Evolutionary conservation across 2,329 filamentous ascomycete species (phyloP).

Genomic region (Ascomycota sp.): DNA sequence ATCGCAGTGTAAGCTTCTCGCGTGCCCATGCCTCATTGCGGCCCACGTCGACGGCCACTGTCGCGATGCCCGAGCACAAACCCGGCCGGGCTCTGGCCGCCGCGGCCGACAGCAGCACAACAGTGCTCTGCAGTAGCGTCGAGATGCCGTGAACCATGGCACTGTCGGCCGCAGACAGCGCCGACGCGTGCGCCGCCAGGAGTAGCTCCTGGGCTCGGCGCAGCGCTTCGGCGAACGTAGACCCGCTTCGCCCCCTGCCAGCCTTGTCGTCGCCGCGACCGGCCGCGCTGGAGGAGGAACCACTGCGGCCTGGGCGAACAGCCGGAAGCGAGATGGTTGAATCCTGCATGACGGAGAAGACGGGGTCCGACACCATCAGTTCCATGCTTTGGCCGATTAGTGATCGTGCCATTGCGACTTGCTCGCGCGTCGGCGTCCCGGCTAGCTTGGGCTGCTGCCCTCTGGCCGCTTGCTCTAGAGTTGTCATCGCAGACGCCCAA

Average conservation of each 20-base stretch:
- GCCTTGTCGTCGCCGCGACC: slow-evolving; percentile 8
- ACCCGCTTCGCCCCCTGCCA: slow-evolving; percentile 10
- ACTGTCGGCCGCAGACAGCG: slow-evolving; percentile 32
- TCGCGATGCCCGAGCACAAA: slow-evolving; percentile 34
- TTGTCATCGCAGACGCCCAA: slow-evolving; percentile 34
- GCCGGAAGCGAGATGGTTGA: slow-evolving; percentile 79
- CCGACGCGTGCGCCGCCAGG: slow-evolving; percentile 39
- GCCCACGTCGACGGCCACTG: slow-evolving; percentile 46
- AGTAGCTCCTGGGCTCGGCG: slow-evolving; percentile 46
- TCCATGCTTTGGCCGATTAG: slow-evolving; percentile 48
- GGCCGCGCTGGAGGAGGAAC: too few species aligned
- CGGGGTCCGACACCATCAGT: slow-evolving; percentile 57
- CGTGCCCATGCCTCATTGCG: slow-evolving; percentile 47
- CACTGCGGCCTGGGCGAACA: slow-evolving; percentile 26
- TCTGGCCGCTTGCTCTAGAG: slow-evolving; percentile 33
- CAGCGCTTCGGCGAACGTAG: slow-evolving; percentile 36
- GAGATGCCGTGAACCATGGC: slow-evolving; percentile 42
- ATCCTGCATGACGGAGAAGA: slow-evolving; percentile 78
- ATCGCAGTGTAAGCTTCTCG: slow-evolving; percentile 42
- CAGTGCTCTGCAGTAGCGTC: slow-evolving; percentile 41
- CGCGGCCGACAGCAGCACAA: slow-evolving; percentile 44
- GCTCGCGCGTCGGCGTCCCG: slow-evolving; percentile 22
- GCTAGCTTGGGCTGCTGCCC: slow-evolving; percentile 21
- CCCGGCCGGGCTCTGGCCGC: slow-evolving; percentile 23
- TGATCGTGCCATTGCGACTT: slow-evolving; percentile 45